Conservation (phyloP, 179 eudicot species). For the Spergularia azorica region DNA sequence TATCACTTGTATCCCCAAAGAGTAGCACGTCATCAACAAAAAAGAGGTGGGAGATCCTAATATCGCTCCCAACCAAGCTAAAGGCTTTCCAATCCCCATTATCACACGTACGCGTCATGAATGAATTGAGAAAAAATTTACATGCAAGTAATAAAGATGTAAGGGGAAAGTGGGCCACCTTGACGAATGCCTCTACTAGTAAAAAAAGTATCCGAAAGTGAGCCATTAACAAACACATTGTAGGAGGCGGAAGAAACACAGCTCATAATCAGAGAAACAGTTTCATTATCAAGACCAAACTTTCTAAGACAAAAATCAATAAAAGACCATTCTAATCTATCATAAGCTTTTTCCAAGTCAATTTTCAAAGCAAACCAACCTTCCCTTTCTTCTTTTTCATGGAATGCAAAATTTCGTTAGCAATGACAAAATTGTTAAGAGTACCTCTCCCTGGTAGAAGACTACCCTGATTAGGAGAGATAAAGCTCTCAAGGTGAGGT, state of each 20-base stretch:
- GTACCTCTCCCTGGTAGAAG: not conserved
- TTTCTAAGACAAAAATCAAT: not conserved
- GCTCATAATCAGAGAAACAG: not conserved
- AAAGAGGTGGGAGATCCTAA: not conserved
- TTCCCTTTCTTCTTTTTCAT: not conserved
- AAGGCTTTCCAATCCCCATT: not conserved
- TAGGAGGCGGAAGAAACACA: not conserved
- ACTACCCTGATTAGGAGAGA: slow-evolving; percentile 5
- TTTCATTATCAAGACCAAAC: not conserved
- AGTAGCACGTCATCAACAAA: slow-evolving; percentile 5
- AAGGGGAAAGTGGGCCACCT: slow-evolving; percentile 13
- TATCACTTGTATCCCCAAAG: not conserved
- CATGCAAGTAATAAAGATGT: slow-evolving; percentile 4
- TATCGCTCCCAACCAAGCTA: not conserved
- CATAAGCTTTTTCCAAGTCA: slow-evolving; percentile 13
- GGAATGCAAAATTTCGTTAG: not conserved
- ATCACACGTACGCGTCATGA: not conserved
- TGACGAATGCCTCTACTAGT: not conserved
- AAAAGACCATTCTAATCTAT: not conserved
- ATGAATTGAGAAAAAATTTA: not conserved
- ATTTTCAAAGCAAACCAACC: slow-evolving; percentile 8
- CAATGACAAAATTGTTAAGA: not conserved
- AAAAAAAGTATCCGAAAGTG: too few relatives aligned
- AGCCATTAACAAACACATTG: not conserved
- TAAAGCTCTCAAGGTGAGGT: not conserved